Base-by-base conservation (phyloP, 257 asterid genomes). In the Nicotiana paniculata region DNA sequence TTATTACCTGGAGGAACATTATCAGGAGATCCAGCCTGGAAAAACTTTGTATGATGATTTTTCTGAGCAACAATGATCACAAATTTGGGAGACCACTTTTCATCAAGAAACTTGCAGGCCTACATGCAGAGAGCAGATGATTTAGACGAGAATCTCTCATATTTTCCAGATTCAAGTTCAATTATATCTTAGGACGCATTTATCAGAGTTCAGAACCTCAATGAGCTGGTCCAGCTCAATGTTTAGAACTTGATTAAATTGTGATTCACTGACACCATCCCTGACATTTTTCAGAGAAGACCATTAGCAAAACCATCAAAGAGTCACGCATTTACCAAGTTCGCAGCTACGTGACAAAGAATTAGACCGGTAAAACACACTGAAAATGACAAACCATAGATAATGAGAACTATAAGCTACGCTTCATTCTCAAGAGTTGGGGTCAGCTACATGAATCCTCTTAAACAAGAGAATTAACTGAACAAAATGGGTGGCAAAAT, bases 221-320 rank as follows among this genome's bases (percentile, higher is more conserved):
- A 95, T 91, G 57, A 95, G 93, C 84, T 93, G 97, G 84, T 85
- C 90, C 21, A 93, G 93, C 67, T 93, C 98, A 62, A 89, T 89
- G 87, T 93, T 92, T 86, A 95, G 87, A 30, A 95, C 97, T 86
- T 95, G 98, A 59, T 85, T 91, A 79, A 95, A 95, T 84, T 95
- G 98, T 4, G 97, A 90, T 37, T 95, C 99, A 59, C 99, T 93
- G 30, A 95, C 97, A 35, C 98, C 99, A 55, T 93, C 98, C 83
- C 98, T 95, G 94, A 48, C 58, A 86, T 74, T 48, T 39, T 48
- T 2, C 26, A 26, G 26, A 26, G 26, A 5, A 58, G 16, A 7
- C 16, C 79, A 74, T 26, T 26, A 74, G 79, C 26, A 48, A 51
- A 48, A 16, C 39, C 16, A 1, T 13, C 63, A 51, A 74, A 26